These are phyloP conservation scores for Aspergillus cejpii DNA, from an alignment of 2,329 filamentous ascomycete species.

Conservation along the genomic window DNA sequence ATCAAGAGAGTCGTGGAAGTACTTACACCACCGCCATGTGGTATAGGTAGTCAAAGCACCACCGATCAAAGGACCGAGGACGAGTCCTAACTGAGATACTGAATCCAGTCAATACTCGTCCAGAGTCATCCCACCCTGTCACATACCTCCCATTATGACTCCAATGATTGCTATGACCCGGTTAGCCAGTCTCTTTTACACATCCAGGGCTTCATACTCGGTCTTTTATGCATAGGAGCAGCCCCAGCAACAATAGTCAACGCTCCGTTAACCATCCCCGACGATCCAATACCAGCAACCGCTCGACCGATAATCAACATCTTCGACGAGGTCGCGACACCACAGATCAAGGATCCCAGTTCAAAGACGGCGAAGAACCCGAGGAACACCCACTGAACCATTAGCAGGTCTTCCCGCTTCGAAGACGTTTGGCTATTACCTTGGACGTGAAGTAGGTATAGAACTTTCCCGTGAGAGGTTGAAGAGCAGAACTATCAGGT, in stretches of 20 bases:
- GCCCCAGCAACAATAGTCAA: conserved; percentile 23
- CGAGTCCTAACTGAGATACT: conserved; percentile 31
- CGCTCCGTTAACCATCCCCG: conserved; percentile 24
- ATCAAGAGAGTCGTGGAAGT: too few species aligned
- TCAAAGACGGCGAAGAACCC: conserved; percentile 25
- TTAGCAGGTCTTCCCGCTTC: background rate
- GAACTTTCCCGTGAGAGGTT: conserved; percentile 6
- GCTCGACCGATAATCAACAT: conserved; percentile 28
- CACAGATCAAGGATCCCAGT: conserved; percentile 26
- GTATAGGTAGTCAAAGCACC: background rate
- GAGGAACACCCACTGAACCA: conserved; percentile 20
- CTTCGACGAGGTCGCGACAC: conserved; percentile 21
- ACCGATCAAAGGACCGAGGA: conserved; percentile 8
- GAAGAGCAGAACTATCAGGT: conserved; percentile 5
- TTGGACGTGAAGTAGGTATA: conserved; percentile 19
- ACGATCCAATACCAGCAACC: conserved; percentile 23
- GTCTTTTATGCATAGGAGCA: conserved; percentile 23
- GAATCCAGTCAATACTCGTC: background rate
- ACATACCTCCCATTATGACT: conserved; percentile 22
- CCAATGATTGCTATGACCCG: conserved; percentile 8
- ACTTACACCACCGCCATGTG: conserved; percentile 24
- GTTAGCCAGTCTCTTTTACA: background rate
- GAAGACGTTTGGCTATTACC: conserved; percentile 11
- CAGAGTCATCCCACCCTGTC: too few species aligned
- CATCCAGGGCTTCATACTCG: conserved; percentile 11